phyloP scores from a whole-genome alignment of 2,329 filamentous ascomycete species.

The Penicillium sp. region DNA sequence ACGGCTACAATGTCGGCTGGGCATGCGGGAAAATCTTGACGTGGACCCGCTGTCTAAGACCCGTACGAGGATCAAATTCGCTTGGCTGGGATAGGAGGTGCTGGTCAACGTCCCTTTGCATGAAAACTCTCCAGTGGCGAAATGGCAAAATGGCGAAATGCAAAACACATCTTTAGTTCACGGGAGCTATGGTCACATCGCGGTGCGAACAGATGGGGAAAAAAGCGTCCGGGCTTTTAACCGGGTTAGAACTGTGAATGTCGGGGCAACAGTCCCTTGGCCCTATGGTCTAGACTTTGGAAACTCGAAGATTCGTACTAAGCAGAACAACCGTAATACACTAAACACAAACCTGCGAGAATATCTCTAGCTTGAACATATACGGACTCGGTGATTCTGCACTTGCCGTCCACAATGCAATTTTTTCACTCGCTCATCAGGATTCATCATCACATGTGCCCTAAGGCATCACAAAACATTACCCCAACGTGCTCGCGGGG shows the following conservation, averaged over 20 bases:
- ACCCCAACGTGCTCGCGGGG: slow-evolving; percentile 7
- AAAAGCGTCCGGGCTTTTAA: background rate
- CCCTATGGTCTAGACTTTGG: background rate
- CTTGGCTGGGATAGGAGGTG: background rate
- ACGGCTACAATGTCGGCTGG: slow-evolving; percentile 11
- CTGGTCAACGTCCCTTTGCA: slow-evolving; percentile 2
- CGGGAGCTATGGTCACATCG: background rate
- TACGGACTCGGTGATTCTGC: slow-evolving; percentile 18
- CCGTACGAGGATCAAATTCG: background rate
- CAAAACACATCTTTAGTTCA: background rate
- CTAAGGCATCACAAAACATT: slow-evolving; percentile 4
- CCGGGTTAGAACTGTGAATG: background rate
- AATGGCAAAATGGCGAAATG: background rate
- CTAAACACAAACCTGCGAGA: background rate
- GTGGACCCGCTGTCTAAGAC: slow-evolving; percentile 18
- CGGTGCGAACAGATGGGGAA: slow-evolving; percentile 7
- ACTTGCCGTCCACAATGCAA: slow-evolving; percentile 18
- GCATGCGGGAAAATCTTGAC: slow-evolving; percentile 11
- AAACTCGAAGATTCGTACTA: background rate
- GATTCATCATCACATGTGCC: slow-evolving; percentile 19
- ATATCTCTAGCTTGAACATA: slow-evolving; percentile 1
- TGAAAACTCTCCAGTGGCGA: background rate
- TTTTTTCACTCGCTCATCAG: slow-evolving; percentile 8
- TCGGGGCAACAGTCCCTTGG: background rate
- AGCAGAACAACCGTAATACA: background rate